These are phyloP conservation scores for Vicia faba DNA, from an alignment of 306 rosid genomes.

Conservation along the genomic window DNA sequence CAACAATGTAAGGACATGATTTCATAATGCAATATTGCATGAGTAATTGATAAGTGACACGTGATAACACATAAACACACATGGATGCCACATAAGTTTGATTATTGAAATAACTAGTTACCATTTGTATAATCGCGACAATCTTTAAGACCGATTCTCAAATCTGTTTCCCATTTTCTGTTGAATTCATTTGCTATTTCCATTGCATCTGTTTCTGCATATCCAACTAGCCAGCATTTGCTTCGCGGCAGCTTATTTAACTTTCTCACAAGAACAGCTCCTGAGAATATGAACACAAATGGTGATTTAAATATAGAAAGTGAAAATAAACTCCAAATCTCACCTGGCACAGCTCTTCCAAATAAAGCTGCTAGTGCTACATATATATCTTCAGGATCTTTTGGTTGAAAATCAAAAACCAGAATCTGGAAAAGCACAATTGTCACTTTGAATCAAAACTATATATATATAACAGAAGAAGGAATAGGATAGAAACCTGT, in stretches of 20 bases:
- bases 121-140: conserved; percentile 87
- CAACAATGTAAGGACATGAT: no score
- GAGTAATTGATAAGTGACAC: neutral
- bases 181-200: conserved; percentile 67
- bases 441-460: neutral
- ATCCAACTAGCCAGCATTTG: conserved; percentile 87
- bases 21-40: conserved; percentile 1
- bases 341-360: conserved; percentile 75
- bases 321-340: conserved; percentile 1
- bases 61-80: no score
- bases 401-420: conserved; percentile 96
- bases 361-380: conserved; percentile 73
- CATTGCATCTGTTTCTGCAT: conserved; percentile 49
- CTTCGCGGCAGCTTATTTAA: conserved; percentile 60
- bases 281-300: conserved; percentile 40
- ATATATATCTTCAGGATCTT: conserved; percentile 79
- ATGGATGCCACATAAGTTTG: no score
- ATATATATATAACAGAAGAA: neutral
- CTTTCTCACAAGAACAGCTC: conserved; percentile 67
- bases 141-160: conserved; percentile 72
- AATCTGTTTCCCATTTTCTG: conserved; percentile 60
- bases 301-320: neutral
- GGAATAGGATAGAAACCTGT: conserved; percentile 52
- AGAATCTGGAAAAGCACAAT: conserved; percentile 54
- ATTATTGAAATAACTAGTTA: conserved; percentile 36